Evolutionary conservation across 2,329 filamentous ascomycete species (phyloP).

Genomic region (Scleromitrula shiraiana): DNA sequence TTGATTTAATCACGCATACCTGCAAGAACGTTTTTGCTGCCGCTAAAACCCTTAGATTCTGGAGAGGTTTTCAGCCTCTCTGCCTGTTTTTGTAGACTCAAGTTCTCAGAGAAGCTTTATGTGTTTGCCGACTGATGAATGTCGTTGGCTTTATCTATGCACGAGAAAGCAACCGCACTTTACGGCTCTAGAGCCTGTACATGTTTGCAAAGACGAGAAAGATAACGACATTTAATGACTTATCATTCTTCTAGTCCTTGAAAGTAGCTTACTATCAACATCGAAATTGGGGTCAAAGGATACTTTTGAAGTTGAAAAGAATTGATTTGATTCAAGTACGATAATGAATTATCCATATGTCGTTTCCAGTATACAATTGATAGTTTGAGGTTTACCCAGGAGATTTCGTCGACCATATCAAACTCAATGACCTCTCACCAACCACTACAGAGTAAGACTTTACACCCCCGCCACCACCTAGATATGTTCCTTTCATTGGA

Average conservation of each 20-base stretch:
- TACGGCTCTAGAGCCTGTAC: neutral
- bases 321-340: neutral
- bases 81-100: neutral
- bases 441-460: conserved; percentile 13
- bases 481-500: conserved; percentile 5
- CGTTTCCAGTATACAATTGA: too few relatives aligned
- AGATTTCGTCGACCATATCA: conserved; percentile 8
- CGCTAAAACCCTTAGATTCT: too few relatives aligned
- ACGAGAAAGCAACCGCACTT: neutral
- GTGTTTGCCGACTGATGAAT: neutral
- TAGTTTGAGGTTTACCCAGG: conserved; percentile 10
- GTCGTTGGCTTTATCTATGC: neutral
- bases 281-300: neutral
- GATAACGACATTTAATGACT: neutral
- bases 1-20: too few relatives aligned
- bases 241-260: neutral
- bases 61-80: too few relatives aligned
- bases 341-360: too few relatives aligned
- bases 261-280: neutral
- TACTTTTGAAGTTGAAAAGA: neutral
- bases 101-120: neutral
- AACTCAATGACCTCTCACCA: conserved; percentile 8
- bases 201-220: neutral
- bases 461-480: conserved; percentile 7
- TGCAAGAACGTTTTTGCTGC: too few relatives aligned